A percentile compares a stretch with the other conserved stretches of the same genome.
These are phyloP conservation scores for Lentinula novae-zelandiae DNA, from an alignment of 1,284 basidiomycete genomes.

Conservation along the genomic window DNA sequence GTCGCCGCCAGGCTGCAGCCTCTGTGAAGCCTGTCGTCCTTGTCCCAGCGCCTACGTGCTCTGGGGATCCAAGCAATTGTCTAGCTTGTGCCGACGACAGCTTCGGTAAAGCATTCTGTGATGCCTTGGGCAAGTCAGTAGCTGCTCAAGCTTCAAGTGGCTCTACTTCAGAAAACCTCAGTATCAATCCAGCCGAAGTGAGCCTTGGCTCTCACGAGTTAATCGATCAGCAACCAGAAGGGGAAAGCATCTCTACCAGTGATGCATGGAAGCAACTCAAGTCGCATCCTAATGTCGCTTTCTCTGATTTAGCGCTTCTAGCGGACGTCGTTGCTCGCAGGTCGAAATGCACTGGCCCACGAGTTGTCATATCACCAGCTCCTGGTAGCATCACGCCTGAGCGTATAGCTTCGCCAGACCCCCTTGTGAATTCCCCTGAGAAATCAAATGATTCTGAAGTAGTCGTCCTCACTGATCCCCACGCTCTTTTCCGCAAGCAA, in stretches of 20 bases:
- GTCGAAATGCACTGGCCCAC: constrained; percentile 74
- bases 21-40: constrained; percentile 48
- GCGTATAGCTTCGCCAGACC: constrained; percentile 30
- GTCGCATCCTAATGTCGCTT: constrained; percentile 83
- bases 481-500: constrained; percentile 46
- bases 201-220: constrained; percentile 4
- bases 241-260: constrained; percentile 72
- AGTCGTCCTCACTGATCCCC: constrained; percentile 48
- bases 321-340: constrained; percentile 86
- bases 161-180: constrained; percentile 29
- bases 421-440: background rate
- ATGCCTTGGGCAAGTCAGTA: constrained; percentile 63
- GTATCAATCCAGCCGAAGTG: constrained; percentile 15
- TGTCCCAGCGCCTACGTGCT: constrained; percentile 34
- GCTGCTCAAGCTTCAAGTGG: constrained; percentile 33
- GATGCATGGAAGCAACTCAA: constrained; percentile 86
- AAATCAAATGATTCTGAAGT: constrained; percentile 23
- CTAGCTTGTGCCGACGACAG: constrained; percentile 75
- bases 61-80: constrained; percentile 60
- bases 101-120: constrained; percentile 86
- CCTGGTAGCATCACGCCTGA: constrained; percentile 47
- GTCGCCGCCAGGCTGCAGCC: constrained; percentile 41
- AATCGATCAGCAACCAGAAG: constrained; percentile 16
- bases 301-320: constrained; percentile 75
- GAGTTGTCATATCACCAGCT: constrained; percentile 61